Evolutionary conservation across 441 rosid genomes (phyloP).

Genomic region (Omphalea diandra): DNA sequence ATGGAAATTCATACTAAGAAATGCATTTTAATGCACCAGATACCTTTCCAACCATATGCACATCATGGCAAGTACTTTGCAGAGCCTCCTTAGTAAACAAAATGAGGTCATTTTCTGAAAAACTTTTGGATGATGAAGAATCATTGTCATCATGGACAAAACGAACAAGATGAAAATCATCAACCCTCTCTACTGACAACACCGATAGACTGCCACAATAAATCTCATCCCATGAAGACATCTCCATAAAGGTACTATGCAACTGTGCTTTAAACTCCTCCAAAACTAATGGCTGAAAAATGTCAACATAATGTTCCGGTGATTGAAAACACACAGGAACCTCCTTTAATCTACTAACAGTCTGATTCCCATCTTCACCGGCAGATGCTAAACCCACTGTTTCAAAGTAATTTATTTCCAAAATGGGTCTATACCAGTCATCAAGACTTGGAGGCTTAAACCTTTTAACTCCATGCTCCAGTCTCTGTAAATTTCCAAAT

Average conservation of each 20-base stretch:
- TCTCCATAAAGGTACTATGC: slow-evolving; percentile 72
- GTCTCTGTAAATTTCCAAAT: slow-evolving; percentile 54
- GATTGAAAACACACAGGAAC: slow-evolving; percentile 87
- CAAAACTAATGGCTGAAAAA: slow-evolving; percentile 89
- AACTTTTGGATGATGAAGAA: slow-evolving; percentile 59
- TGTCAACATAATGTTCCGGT: slow-evolving; percentile 75
- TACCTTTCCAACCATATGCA: slow-evolving; percentile 97
- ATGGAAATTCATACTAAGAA: slow-evolving; percentile 1
- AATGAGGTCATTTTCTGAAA: slow-evolving; percentile 89
- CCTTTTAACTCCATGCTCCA: slow-evolving; percentile 66
- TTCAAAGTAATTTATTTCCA: slow-evolving; percentile 86
- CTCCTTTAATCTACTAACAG: slow-evolving; percentile 59
- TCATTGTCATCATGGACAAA: slow-evolving; percentile 80
- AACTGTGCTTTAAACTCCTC: slow-evolving; percentile 99
- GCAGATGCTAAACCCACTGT: slow-evolving; percentile 62
- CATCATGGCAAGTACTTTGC: slow-evolving; percentile 46
- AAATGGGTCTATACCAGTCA: slow-evolving; percentile 92
- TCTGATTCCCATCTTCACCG: slow-evolving; percentile 44
- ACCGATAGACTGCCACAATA: slow-evolving; percentile 80
- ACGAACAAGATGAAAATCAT: slow-evolving; percentile 94
- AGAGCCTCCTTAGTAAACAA: slow-evolving; percentile 87
- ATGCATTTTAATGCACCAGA: background rate
- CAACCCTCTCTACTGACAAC: slow-evolving; percentile 94
- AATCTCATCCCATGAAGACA: slow-evolving; percentile 86
- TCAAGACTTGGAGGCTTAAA: slow-evolving; percentile 91